A percentile compares a stretch with the other conserved stretches of the same genome.
Evolutionary conservation across 805 yeast genomes (phyloP).

Genomic region (Starmerella bombi): DNA sequence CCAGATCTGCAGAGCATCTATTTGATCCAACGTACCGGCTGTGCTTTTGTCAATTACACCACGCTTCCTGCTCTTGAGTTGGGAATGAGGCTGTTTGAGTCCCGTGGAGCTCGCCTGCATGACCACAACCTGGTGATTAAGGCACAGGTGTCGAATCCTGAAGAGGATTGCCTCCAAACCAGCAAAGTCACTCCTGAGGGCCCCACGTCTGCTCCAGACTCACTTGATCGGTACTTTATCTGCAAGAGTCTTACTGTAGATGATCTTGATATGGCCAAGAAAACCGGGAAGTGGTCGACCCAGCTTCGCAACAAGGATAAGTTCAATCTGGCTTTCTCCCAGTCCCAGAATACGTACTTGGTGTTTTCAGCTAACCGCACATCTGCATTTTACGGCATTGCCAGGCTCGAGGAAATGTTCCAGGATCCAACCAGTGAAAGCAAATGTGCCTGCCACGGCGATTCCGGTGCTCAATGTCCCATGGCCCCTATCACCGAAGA

Average conservation of each 20-base stretch:
- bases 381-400: constrained; percentile 32
- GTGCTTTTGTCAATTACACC: constrained; percentile 32
- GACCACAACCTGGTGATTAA: constrained; percentile 28
- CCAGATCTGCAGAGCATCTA: constrained; percentile 29
- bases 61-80: constrained; percentile 24
- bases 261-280: constrained; percentile 29
- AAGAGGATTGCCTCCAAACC: background rate
- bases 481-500: background rate
- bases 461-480: background rate
- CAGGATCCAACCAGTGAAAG: constrained; percentile 7
- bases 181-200: background rate
- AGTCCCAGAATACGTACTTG: constrained; percentile 28
- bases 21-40: constrained; percentile 31
- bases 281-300: constrained; percentile 30
- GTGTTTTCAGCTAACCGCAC: constrained; percentile 33
- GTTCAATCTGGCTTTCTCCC: constrained; percentile 29
- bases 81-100: constrained; percentile 23
- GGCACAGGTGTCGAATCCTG: constrained; percentile 10
- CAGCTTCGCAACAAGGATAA: constrained; percentile 31
- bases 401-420: constrained; percentile 28
- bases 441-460: no score
- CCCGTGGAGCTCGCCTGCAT: constrained; percentile 24
- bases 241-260: constrained; percentile 31
- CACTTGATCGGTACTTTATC: constrained; percentile 28
- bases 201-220: constrained; percentile 5